Conservation (phyloP, 805 yeast species). For the Yamadazyma akitaensis region DNA sequence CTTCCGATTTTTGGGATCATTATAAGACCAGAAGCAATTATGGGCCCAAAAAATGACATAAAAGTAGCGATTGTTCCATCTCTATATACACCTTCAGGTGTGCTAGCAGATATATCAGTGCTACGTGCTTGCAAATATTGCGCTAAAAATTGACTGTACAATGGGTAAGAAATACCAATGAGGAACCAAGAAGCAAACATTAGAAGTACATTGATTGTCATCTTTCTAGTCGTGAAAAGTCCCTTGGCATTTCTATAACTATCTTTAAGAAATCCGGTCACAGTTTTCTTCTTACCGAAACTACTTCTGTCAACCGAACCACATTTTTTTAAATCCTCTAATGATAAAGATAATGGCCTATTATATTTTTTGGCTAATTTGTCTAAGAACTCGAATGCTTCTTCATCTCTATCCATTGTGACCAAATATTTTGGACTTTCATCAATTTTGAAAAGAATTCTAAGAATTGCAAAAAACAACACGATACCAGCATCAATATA, state of each 20-base stretch:
- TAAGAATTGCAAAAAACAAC: slow-evolving; percentile 26
- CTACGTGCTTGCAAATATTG: slow-evolving; percentile 50
- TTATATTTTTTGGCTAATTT: slow-evolving; percentile 45
- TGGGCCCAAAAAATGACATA: slow-evolving; percentile 28
- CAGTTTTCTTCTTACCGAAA: slow-evolving; percentile 15
- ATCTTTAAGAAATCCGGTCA: slow-evolving; percentile 18
- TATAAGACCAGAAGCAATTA: slow-evolving; percentile 24
- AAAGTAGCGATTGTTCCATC: slow-evolving; percentile 27
- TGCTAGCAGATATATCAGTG: slow-evolving; percentile 38
- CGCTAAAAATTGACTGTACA: slow-evolving; percentile 52
- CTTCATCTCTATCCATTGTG: slow-evolving; percentile 50
- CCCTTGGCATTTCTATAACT: slow-evolving; percentile 16
- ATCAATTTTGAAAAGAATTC: slow-evolving; percentile 34
- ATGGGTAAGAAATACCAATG: slow-evolving; percentile 53
- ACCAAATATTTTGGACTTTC: slow-evolving; percentile 59
- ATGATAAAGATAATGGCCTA: slow-evolving; percentile 39
- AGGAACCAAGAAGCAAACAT: slow-evolving; percentile 50
- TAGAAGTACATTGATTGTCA: slow-evolving; percentile 39
- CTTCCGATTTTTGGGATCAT: slow-evolving; percentile 42
- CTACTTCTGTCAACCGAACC: slow-evolving; percentile 30
- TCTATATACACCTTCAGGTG: slow-evolving; percentile 20
- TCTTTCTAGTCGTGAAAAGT: slow-evolving; percentile 37
- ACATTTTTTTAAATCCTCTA: slow-evolving; percentile 43
- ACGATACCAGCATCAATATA: slow-evolving; percentile 51
- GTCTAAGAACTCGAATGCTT: slow-evolving; percentile 41